A percentile compares a stretch with the other conserved stretches of the same genome.
Conservation (phyloP, 495 filamentous ascomycete genomes). For the Penicillium cataractarum region DNA sequence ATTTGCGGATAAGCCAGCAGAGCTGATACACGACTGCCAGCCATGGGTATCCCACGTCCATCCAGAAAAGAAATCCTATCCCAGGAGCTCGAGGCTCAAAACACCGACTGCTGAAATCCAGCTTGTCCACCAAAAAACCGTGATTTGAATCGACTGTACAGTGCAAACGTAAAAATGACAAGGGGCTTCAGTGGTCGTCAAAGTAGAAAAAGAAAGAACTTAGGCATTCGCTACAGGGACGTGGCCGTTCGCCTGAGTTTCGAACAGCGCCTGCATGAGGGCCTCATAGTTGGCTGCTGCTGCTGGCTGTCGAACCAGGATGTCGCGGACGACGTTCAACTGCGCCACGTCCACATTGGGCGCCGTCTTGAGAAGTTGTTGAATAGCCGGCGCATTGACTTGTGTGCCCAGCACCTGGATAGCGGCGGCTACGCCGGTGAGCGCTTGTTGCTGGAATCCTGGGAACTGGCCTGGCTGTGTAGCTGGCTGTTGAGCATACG, state of each 20-base stretch:
- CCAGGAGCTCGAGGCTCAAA: slow-evolving; percentile 14
- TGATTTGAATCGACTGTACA: slow-evolving; percentile 20
- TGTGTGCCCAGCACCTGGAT: slow-evolving; percentile 61
- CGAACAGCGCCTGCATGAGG: slow-evolving; percentile 42
- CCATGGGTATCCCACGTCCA: slow-evolving; percentile 27
- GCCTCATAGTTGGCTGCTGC: slow-evolving; percentile 42
- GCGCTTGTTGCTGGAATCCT: slow-evolving; percentile 18
- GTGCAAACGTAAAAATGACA: slow-evolving; percentile 13
- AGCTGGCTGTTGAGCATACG: slow-evolving; percentile 29
- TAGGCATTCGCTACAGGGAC: slow-evolving; percentile 27
- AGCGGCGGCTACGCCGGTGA: slow-evolving; percentile 33
- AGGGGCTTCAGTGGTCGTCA: slow-evolving; percentile 11
- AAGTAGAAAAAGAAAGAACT: slow-evolving; percentile 19
- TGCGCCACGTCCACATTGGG: slow-evolving; percentile 63
- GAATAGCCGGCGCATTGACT: slow-evolving; percentile 62
- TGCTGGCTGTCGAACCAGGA: slow-evolving; percentile 56
- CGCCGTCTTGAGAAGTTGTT: slow-evolving; percentile 68
- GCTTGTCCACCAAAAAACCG: slow-evolving; percentile 9
- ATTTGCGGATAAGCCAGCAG: slow-evolving; percentile 14
- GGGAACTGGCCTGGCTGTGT: slow-evolving; percentile 27
- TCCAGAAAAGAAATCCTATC: slow-evolving; percentile 14
- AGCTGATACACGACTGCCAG: slow-evolving; percentile 11
- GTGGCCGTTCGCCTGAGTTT: slow-evolving; percentile 44
- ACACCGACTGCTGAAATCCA: slow-evolving; percentile 22
- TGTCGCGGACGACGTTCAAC: slow-evolving; percentile 64